These are phyloP conservation scores for Durotheca rogersii DNA, from an alignment of 495 filamentous ascomycete genomes.

Conservation along the genomic window DNA sequence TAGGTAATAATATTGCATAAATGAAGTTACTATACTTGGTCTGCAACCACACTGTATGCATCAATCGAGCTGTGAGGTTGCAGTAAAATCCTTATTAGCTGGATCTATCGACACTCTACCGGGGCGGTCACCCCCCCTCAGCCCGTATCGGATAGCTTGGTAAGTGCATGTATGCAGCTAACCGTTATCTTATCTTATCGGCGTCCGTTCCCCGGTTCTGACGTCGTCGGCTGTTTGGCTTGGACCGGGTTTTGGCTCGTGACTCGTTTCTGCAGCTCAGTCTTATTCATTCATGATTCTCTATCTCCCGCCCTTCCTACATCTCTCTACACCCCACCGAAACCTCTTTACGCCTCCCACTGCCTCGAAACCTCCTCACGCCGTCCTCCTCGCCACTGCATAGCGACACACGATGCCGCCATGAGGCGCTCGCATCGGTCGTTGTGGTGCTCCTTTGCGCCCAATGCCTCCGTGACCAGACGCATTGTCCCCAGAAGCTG, in stretches of 20 bases:
- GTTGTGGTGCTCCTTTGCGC: constrained; percentile 38
- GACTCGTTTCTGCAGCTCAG: constrained; percentile 14
- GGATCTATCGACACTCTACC: no score
- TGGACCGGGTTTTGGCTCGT: constrained; percentile 15
- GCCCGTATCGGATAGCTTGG: no score
- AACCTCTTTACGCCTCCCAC: constrained; percentile 20
- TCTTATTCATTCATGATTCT: constrained; percentile 3
- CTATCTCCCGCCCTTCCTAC: no score
- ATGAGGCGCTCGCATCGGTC: constrained; percentile 44
- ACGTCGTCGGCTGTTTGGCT: constrained; percentile 22
- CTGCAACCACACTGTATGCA: no score
- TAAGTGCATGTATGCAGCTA: no score
- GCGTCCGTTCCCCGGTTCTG: constrained; percentile 12
- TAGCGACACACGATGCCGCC: constrained; percentile 43
- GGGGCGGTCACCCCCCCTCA: no score
- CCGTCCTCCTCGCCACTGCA: constrained; percentile 11
- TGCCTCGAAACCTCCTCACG: constrained; percentile 1
- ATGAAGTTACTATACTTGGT: no score
- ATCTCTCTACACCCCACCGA: no score
- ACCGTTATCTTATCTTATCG: no score
- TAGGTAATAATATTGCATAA: no score
- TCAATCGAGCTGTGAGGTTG: no score
- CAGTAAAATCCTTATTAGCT: no score
- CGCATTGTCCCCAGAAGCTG: constrained; percentile 14
- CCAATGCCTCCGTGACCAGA: constrained; percentile 33